These are phyloP conservation scores for Ophiostoma triangulosporum DNA, from an alignment of 2,329 filamentous ascomycete genomes.

Conservation along the genomic window DNA sequence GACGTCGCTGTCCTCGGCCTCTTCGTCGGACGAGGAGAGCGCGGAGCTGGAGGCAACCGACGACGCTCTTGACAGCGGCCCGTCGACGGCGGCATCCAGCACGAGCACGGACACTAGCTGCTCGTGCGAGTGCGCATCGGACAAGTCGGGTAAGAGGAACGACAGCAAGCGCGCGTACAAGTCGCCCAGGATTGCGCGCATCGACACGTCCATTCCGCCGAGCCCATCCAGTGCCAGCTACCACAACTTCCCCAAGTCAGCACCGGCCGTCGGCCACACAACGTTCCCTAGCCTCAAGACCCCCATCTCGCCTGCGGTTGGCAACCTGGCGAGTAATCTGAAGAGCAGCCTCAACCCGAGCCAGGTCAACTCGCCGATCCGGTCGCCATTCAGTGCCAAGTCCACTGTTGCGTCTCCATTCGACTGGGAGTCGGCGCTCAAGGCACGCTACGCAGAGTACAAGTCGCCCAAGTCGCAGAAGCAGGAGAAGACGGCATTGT, in stretches of 20 bases:
- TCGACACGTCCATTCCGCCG: conserved; percentile 28
- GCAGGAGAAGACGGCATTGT: not conserved
- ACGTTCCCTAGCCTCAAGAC: conserved; percentile 58
- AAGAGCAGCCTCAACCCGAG: not conserved
- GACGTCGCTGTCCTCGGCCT: conserved; percentile 7
- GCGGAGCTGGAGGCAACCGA: conserved; percentile 15
- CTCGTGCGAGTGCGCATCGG: conserved; percentile 44
- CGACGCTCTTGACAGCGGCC: conserved; percentile 25
- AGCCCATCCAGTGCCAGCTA: conserved; percentile 29
- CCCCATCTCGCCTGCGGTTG: conserved; percentile 60
- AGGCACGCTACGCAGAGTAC: conserved; percentile 48
- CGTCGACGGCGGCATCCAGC: conserved; percentile 35
- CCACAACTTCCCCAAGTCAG: conserved; percentile 40
- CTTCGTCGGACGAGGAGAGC: conserved; percentile 22
- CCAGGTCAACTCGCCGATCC: conserved; percentile 49
- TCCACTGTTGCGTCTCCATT: conserved; percentile 50
- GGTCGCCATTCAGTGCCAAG: conserved; percentile 62
- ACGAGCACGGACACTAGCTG: conserved; percentile 39
- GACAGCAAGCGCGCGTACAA: conserved; percentile 31
- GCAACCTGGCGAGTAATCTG: conserved; percentile 21
- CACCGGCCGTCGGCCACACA: conserved; percentile 45
- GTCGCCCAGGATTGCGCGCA: conserved; percentile 27
- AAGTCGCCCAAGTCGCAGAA: conserved; percentile 22
- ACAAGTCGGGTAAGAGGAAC: conserved; percentile 18
- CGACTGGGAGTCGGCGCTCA: conserved; percentile 64